Evolutionary conservation across 257 asterid genomes (phyloP).

Genomic region (Buddleja alternifolia): DNA sequence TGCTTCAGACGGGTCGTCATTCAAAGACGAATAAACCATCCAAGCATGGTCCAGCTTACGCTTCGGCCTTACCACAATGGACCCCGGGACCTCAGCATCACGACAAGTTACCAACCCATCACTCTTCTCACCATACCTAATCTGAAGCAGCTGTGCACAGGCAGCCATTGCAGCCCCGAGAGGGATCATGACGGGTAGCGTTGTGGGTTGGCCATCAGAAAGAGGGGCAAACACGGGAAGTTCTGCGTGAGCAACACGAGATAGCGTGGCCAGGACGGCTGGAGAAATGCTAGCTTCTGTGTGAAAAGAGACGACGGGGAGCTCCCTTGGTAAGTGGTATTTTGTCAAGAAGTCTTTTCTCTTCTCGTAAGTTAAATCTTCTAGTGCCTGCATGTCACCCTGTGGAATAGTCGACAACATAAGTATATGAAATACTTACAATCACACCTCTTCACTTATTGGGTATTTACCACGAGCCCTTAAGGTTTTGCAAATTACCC

Average conservation of each 20-base stretch:
- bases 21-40: constrained; percentile 91
- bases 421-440: background rate
- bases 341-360: constrained; percentile 77
- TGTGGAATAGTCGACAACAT: constrained; percentile 39
- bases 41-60: constrained; percentile 96
- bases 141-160: constrained; percentile 93
- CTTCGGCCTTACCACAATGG: constrained; percentile 76
- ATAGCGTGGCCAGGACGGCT: constrained; percentile 81
- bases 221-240: constrained; percentile 55
- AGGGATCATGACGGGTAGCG: constrained; percentile 84
- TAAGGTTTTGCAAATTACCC: too few relatives aligned
- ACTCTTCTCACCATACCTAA: constrained; percentile 88
- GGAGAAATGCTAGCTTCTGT: constrained; percentile 93
- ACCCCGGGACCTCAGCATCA: constrained; percentile 98
- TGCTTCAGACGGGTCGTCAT: constrained; percentile 74
- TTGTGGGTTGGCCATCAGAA: constrained; percentile 57
- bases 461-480: too few relatives aligned
- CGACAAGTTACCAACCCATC: constrained; percentile 94
- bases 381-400: constrained; percentile 98
- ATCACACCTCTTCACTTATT: background rate
- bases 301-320: constrained; percentile 83
- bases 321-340: constrained; percentile 75
- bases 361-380: constrained; percentile 86
- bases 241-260: constrained; percentile 95
- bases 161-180: constrained; percentile 99